Base-by-base conservation (phyloP, 352 stramenopile genomes). In the Globisporangium splendens region DNA sequence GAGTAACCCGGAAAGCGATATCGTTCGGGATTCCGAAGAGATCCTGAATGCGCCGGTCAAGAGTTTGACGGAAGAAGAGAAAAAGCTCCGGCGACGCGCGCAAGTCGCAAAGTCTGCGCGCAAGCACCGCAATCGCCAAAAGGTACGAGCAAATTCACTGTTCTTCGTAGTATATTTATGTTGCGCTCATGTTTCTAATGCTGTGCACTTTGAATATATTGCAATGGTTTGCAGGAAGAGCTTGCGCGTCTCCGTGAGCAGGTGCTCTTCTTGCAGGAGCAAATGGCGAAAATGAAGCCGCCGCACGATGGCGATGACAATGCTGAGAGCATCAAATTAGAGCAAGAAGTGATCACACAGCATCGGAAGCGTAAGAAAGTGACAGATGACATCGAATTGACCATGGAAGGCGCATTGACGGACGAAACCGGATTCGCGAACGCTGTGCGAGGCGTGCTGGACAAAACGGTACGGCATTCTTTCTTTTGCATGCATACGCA, bases 61-160 rank as follows among this genome's bases (percentile, higher is more conserved):
- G 65, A 89, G 73, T 50, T 70, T 93, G n/a, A 93, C 72, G 0
- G 83, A 93, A 59, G 79, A 93, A 46, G 83, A 93, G 56, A 93
- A 93, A 58, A 93, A 93, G 66, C 69, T 91, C 33, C 79, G 83
- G 35, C 68, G 83, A 18, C 79, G 83, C 50, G 83, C 83, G 1
- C 83, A 93, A 67, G 83, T 93, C 57, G 83, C 83, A 54, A 93
- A 93, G 60, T 91, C 79, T 1, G 83, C 83, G 20, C 75, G 83
- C 47, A 93, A 93, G 65, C 83, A 93, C 59, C 80, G 83, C 59
- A 93, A 91, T 58, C 73, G 81, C 2, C 81, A 91, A 64, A 89
- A 91, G 67, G 66, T 73, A 47, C 1, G 21, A 49, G 22, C n/a
- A 13, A 11, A 41, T 53, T 11, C 21, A 41, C 48, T 53, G 8